These are phyloP conservation scores for Pontederia paniculata DNA, from an alignment of 176 grass and related monocot species.

Conservation along the genomic window DNA sequence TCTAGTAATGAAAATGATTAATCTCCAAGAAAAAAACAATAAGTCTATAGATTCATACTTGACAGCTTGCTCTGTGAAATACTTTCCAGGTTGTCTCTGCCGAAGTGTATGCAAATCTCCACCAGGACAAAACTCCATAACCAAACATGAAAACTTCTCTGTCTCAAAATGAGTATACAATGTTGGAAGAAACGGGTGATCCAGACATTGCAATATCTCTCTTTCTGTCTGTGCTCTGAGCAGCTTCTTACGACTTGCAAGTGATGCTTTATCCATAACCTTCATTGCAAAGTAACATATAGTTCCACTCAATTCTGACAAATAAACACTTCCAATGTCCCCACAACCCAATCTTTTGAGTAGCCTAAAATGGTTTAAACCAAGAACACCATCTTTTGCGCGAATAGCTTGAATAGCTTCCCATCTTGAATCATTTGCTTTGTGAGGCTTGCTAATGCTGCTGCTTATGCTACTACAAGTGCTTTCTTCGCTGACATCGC, in stretches of 20 bases:
- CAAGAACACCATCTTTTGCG: slow-evolving; percentile 35
- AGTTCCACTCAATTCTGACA: slow-evolving; percentile 48
- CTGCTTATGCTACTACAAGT: slow-evolving; percentile 62
- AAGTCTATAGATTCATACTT: slow-evolving; percentile 32
- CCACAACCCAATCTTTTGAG: slow-evolving; percentile 65
- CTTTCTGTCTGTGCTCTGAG: slow-evolving; percentile 59
- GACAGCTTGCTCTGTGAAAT: slow-evolving; percentile 54
- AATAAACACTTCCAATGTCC: slow-evolving; percentile 67
- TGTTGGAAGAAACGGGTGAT: slow-evolving; percentile 74
- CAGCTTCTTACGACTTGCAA: slow-evolving; percentile 54
- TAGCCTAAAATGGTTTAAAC: slow-evolving; percentile 56
- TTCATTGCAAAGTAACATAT: slow-evolving; percentile 69
- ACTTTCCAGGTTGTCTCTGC: slow-evolving; percentile 68
- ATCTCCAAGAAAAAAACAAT: neutral
- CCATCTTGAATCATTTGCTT: slow-evolving; percentile 65
- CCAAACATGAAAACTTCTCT: slow-evolving; percentile 72
- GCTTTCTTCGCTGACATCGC: slow-evolving; percentile 60
- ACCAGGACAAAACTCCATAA: slow-evolving; percentile 89
- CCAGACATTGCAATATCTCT: slow-evolving; percentile 66
- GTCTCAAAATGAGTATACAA: slow-evolving; percentile 81
- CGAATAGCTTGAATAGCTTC: slow-evolving; percentile 47
- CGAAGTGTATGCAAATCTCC: slow-evolving; percentile 65
- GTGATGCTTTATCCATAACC: slow-evolving; percentile 61
- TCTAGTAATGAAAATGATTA: too few relatives aligned
- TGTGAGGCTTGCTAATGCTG: slow-evolving; percentile 54